Conservation (phyloP, 2,329 filamentous ascomycete species). For the Chaetomiaceae sp. region DNA sequence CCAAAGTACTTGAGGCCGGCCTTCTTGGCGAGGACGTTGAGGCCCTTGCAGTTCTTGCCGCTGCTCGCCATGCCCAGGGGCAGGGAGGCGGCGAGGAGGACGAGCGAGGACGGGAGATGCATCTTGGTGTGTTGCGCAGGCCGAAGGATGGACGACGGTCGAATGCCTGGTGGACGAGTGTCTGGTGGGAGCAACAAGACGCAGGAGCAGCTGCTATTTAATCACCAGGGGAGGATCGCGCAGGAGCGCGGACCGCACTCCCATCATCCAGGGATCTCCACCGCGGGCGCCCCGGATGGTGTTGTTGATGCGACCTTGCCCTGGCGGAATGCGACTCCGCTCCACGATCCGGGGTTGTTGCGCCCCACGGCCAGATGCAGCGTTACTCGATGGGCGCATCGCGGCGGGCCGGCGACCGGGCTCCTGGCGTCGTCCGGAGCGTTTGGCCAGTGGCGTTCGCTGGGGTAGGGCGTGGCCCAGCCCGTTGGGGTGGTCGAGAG, state of each 20-base stretch:
- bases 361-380: not conserved
- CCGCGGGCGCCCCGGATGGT: not conserved
- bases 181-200: not conserved
- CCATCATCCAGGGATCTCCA: not conserved
- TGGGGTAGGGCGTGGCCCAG: not conserved
- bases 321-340: not conserved
- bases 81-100: constrained; percentile 18
- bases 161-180: not conserved
- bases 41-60: constrained; percentile 17
- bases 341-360: not conserved
- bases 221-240: not conserved
- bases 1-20: constrained; percentile 58
- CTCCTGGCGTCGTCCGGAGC: not conserved
- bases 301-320: constrained; percentile 4
- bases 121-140: constrained; percentile 15
- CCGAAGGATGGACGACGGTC: too few species aligned
- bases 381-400: constrained; percentile 9
- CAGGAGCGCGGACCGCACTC: not conserved
- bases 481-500: not conserved
- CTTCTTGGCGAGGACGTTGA: constrained; percentile 38
- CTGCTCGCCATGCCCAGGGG: constrained; percentile 13
- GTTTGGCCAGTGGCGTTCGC: not conserved
- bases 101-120: constrained; percentile 21
- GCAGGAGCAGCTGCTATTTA: constrained; percentile 2
- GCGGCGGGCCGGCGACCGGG: constrained; percentile 14